Evolutionary conservation across 208 protist species (phyloP), one percentile per base, ranked within the genome.

Genomic region (Leptomonas pyrrhocoris): DNA sequence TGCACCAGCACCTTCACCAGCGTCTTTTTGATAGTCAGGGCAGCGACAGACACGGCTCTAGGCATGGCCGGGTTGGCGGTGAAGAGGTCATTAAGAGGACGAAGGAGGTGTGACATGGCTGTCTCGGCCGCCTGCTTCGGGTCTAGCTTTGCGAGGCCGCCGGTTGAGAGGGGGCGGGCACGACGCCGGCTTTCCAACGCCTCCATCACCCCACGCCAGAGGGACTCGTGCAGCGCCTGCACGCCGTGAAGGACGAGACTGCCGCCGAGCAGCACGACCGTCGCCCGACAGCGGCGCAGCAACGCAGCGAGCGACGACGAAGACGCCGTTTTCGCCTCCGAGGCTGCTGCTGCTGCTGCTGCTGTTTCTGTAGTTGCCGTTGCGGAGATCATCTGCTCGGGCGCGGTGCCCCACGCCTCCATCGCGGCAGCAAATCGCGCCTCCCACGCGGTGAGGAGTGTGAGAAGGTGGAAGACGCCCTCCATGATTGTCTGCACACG

Each of bases 1-100:
- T 91, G 83, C 25, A 94, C 79, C 8, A 89, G 48, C 16, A 81
- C 76, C 61, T 92, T 92, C 6, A 79, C 79, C 2, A 94, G 18
- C 4, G 68, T 30, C 59, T 82, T 86, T 11, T 72, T 61, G 18
- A 81, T 63, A 12, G 84, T 66, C 28, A 71, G 55, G 16, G 80
- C 65, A 13, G 51, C 7, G n/a, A 77, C 71, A 8, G 71, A 62
- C 9, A 25, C 57, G 16, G 57, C 46, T 25, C 60, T 66, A 28
- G 63, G 71, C 71, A 77, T 77, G 48, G 46, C 54, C 9, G 81
- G 76, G 49, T 75, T 73, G 16, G 79, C 34, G 48, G 62, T 51
- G 28, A 94, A 73, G 21, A 65, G 55, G 12, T 62, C 57, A 63
- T 86, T 90, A 23, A 92, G 56, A 0, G 62, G 48, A 11, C 46